These are phyloP conservation scores for Euphorbia peplus DNA, from an alignment of 345 rosid genomes.

Conservation along the genomic window DNA sequence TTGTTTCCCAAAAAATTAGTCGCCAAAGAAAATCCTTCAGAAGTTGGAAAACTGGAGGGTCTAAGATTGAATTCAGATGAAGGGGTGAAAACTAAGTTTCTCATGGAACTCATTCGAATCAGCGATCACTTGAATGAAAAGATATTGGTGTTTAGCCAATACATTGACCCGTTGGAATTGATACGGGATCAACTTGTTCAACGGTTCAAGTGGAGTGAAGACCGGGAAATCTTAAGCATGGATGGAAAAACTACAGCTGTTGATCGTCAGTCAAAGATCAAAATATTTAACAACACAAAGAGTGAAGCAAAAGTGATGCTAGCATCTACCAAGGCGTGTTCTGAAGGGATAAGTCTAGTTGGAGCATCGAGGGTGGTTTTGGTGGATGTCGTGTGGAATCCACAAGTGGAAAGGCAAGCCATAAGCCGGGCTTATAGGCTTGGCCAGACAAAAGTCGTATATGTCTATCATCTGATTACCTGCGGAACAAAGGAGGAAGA, in stretches of 20 bases:
- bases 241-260: constrained; percentile 35
- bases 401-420: constrained; percentile 82
- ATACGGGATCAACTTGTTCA: constrained; percentile 38
- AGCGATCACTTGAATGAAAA: constrained; percentile 45
- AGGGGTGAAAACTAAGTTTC: constrained; percentile 64
- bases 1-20: constrained; percentile 21
- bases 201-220: constrained; percentile 46
- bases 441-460: constrained; percentile 64
- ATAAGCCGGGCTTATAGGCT: constrained; percentile 69
- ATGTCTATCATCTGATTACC: constrained; percentile 51
- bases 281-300: constrained; percentile 47
- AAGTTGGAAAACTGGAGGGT: constrained; percentile 24
- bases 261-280: constrained; percentile 48
- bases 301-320: constrained; percentile 60
- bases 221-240: constrained; percentile 47
- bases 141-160: constrained; percentile 73
- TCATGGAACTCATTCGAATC: constrained; percentile 47
- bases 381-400: constrained; percentile 86
- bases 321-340: constrained; percentile 72
- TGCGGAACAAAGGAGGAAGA: not conserved
- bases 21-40: not conserved
- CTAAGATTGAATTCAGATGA: constrained; percentile 30
- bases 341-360: constrained; percentile 69
- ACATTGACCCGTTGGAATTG: constrained; percentile 42
- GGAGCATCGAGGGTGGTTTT: constrained; percentile 85